Base-by-base conservation (phyloP, 441 rosid genomes). In the Manihot esculenta region DNA sequence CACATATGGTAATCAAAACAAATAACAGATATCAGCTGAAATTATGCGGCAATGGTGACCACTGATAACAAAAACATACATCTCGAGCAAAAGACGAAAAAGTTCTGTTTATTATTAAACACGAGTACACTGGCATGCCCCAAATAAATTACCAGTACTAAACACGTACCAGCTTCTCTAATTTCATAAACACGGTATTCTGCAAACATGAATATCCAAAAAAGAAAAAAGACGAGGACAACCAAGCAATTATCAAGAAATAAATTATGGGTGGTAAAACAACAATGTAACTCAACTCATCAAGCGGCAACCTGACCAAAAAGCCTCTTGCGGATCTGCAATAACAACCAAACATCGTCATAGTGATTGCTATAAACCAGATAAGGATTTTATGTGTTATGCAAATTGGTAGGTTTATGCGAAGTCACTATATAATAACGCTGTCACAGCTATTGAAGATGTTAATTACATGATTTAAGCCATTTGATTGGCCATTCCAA, bases 241-340 rank as follows among this genome's bases (percentile, higher is more conserved):
- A 33, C 70, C 86, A 77, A 69, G 44, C 66, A 79, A 72, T 24
- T 30, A 23, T 33, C 38, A 7, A 33, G 35, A 66, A 55, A 45
- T 30, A 49, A 57, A 70, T 60, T 35, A 66, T 69, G 68, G 55
- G 9, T 63, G 68, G 70, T 51, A 41, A 50, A 57, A 59, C 10
- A 64, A 66, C 38, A 60, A 33, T 70, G 53, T 41, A 60, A 47
- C 70, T n/a, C 80, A 62, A 38, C 63, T 74, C 78, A 76, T 88
- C 83, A 90, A 64, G 82, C 89, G 59, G 63, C 81, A 77, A 81
- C 83, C 79, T 83, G 84, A 72, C 88, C 87, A 42, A 84, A 85
- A 62, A 93, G 95, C 68, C 78, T 74, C 87, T 82, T 90, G 77
- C 98, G 92, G 76, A 92, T 92, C 96, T 92, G 88, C 88, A 82